A percentile compares a stretch with the other conserved stretches of the same genome.
phyloP scores from a whole-genome alignment of 75 land plant species.

The Pinus taeda region DNA sequence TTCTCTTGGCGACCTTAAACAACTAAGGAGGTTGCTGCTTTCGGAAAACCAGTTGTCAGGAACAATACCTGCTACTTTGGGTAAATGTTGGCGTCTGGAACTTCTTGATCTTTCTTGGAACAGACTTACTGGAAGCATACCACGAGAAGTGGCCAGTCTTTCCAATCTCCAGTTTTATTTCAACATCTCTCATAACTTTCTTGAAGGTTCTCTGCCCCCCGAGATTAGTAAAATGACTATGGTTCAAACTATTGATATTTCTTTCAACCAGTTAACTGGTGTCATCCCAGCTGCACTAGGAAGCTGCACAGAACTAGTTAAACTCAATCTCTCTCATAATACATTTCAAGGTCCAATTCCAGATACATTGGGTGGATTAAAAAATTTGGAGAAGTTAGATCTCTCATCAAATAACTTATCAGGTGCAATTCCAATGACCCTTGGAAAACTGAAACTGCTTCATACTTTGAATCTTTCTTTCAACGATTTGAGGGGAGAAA shows the following conservation, averaged over 20 bases:
- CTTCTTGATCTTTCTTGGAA: constrained; percentile 23
- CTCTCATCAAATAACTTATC: constrained; percentile 19
- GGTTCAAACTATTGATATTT: constrained; percentile 17
- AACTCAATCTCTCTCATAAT: constrained; percentile 23
- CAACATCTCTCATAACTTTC: constrained; percentile 19
- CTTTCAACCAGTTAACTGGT: constrained; percentile 20
- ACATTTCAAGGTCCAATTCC: constrained; percentile 28
- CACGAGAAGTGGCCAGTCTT: constrained; percentile 11
- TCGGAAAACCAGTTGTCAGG: constrained; percentile 33
- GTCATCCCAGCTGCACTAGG: constrained; percentile 18
- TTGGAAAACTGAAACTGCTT: constrained; percentile 15
- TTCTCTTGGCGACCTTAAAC: constrained; percentile 14
- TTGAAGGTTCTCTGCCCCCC: constrained; percentile 25
- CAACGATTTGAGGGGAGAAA: constrained; percentile 20
- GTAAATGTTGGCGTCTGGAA: constrained; percentile 18
- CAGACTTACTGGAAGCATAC: constrained; percentile 28
- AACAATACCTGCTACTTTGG: constrained; percentile 23
- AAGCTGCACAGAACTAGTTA: constrained; percentile 11
- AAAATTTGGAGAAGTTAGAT: constrained; percentile 15
- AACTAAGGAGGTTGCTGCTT: constrained; percentile 26
- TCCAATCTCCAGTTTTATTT: constrained; percentile 11
- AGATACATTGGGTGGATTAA: constrained; percentile 14
- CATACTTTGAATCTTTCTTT: constrained; percentile 17
- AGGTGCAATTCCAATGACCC: constrained; percentile 22
- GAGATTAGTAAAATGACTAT: constrained; percentile 14